phyloP scores from a whole-genome alignment of 345 rosid species.

The Zanthoxylum bungeanum region DNA sequence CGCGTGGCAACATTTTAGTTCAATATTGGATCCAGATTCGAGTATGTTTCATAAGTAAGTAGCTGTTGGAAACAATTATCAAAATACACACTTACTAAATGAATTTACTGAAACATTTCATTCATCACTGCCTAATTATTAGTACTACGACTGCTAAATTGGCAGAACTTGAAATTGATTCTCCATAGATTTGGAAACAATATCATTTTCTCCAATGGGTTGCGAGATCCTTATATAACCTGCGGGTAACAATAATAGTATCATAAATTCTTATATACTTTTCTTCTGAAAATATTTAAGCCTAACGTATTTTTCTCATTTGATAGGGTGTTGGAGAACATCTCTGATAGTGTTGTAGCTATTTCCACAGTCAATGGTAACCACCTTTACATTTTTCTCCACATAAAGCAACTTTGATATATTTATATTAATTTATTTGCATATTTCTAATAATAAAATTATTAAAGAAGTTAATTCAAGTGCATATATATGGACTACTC shows the following conservation, averaged over 20 bases:
- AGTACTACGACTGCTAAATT: background rate
- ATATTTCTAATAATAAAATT: no score
- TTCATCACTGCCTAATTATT: no score
- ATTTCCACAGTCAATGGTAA: slow-evolving; percentile 34
- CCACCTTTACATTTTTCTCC: background rate
- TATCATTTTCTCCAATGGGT: slow-evolving; percentile 60
- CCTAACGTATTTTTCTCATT: background rate
- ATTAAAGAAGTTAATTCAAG: no score
- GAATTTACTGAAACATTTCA: background rate
- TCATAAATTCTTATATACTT: background rate
- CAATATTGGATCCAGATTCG: no score
- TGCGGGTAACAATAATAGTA: slow-evolving; percentile 40
- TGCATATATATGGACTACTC: no score
- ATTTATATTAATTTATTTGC: no score
- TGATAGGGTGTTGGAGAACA: slow-evolving; percentile 38
- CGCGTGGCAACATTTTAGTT: no score
- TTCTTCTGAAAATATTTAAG: background rate
- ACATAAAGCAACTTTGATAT: background rate
- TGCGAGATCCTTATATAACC: slow-evolving; percentile 52
- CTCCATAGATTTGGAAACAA: slow-evolving; percentile 48
- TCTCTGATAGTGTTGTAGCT: slow-evolving; percentile 40
- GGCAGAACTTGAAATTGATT: slow-evolving; percentile 45
- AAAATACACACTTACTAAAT: background rate
- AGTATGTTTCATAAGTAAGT: slow-evolving; percentile 25
- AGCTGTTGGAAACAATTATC: background rate